Evolutionary conservation across 768 basidiomycete species (phyloP), one percentile per base, ranked within the genome.

Genomic region (Phylloporus scabripes): DNA sequence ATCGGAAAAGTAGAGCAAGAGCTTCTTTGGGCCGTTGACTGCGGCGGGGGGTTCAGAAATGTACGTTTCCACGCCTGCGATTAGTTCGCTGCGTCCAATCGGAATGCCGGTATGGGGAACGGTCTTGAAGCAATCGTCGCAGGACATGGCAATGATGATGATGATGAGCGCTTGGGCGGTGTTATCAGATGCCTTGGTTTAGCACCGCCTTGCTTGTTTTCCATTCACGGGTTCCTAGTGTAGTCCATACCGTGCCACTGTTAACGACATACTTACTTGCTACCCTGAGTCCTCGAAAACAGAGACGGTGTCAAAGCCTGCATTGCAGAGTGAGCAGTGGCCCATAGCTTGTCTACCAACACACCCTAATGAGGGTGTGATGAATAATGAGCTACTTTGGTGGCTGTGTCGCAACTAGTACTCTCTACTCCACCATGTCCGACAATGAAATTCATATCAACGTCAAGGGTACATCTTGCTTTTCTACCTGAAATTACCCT

Each of bases 381-480:
- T 28, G 26, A 28, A 28, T 28, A 28, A 28, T 28, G 8, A 7
- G 7, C 26, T 6, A 28, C 26, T 5, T 32, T 43, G 9, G 37
- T 47, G 51, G 51, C 48, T 62, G 59, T 58, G 51, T 52, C 10
- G 10, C 28, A 3, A 39, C 37, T 1, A 36, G 7, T 34, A 50
- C 43, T 48, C 48, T 50, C 44, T 42, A 9, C 40, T 63, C 60
- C 62, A 73, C 66, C 67, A 82, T 82, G 80, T 61, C 79, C 52
- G 77, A 77, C 62, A 64, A 71, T 51, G 81, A 83, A 61, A 80
- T 83, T 45, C 76, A 76, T 53, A 81, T 85, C 58, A 81, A 82
- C 62, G 70, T 88, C 64, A 88, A 87, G 67, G 86, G 86, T 83
- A 50, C 8, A 8, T 55, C 49, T 6, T 17, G 24, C 4, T 18